Evolutionary conservation across 2,329 filamentous ascomycete species (phyloP), one percentile per base, ranked within the genome.

Genomic region (Orbilia brochopaga): DNA sequence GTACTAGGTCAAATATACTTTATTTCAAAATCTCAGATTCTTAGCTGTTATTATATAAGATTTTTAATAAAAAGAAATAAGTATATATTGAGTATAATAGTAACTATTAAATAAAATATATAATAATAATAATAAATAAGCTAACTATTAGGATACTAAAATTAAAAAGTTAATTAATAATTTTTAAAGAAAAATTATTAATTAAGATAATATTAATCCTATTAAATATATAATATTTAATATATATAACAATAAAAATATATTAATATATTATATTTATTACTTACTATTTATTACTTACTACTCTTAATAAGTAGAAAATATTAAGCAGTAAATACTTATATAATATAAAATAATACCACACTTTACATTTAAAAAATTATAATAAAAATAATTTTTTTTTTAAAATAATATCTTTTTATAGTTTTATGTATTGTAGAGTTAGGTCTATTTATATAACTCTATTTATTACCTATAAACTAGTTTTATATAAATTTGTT

Each of bases 331-430:
- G 6, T 37, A 37, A 7, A 37, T 37, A 7, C 13, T 37, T 37
- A 7, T 37, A 37, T 37, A 13, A 4, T 42, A 15, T 5, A 15
- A 42, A 42, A 42, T 42, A 15, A 37, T 15, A 61, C 15, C 24
- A 54, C 5, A 23, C 21, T 62, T 17, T 48, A 32, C 30, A 60
- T 61, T 44, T 24, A 30, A 30, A 30, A 19, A 24, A 51, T 17
- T 24, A 35, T 61, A 8, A 32, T 37, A 27, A 17, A 37, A 5
- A 51, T 60, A 13, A 48, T 60, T 48, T 32, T 60, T 21, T 44
- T 40, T 37, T 23, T 54, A 54, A 19, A 24, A 46, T 69, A 64
- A 74, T 32, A 55, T 69, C 52, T 37, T 23, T 24, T 13, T 51
- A 30, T 24, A 51, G 7, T 11, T 30, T 54, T 15, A 40, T 27